Evolutionary conservation across 257 asterid species (phyloP).

Genomic region (Mitragyna speciosa): DNA sequence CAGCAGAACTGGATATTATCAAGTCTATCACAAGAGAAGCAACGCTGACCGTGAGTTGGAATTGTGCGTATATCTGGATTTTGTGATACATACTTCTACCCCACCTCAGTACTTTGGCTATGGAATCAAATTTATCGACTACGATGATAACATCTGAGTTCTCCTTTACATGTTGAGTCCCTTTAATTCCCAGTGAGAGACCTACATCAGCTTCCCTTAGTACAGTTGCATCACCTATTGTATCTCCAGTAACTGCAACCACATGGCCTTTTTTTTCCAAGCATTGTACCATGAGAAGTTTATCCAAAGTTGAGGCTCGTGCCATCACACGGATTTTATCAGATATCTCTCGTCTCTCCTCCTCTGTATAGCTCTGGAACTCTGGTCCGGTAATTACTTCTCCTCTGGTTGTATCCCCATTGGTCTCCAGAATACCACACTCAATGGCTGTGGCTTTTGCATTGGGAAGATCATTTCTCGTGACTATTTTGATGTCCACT

Average conservation of each 20-base stretch:
- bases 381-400: conserved; percentile 54
- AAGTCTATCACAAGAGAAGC: conserved; percentile 53
- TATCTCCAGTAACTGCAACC: conserved; percentile 72
- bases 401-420: conserved; percentile 16
- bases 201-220: conserved; percentile 68
- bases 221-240: conserved; percentile 55
- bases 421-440: conserved; percentile 53
- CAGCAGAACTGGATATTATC: conserved; percentile 27
- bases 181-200: conserved; percentile 62
- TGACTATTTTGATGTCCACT: conserved; percentile 56
- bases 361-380: conserved; percentile 40
- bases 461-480: conserved; percentile 56
- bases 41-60: conserved; percentile 68
- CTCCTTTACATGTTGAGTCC: conserved; percentile 61
- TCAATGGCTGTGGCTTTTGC: conserved; percentile 68
- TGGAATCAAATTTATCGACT: conserved; percentile 61
- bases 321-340: conserved; percentile 57
- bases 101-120: conserved; percentile 62
- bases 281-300: conserved; percentile 49
- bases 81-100: conserved; percentile 65
- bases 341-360: conserved; percentile 39
- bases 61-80: conserved; percentile 71
- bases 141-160: conserved; percentile 65
- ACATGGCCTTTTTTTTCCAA: conserved; percentile 62
- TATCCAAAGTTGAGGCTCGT: conserved; percentile 60